Evolutionary conservation across 2,329 filamentous ascomycete genomes (phyloP).

Genomic region (Hypocrella siamensis): DNA sequence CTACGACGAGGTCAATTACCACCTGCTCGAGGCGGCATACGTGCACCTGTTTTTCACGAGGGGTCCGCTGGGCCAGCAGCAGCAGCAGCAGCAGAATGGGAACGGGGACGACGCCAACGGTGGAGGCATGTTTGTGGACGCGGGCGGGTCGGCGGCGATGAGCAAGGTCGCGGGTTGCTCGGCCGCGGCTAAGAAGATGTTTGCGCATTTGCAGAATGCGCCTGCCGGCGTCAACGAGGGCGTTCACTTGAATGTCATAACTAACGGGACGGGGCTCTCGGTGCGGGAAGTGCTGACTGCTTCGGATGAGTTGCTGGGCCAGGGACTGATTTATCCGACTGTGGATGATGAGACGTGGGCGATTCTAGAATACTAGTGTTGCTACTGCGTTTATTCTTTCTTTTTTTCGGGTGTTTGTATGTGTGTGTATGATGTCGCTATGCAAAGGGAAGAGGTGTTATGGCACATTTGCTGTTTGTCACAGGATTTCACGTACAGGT

Average conservation of each 20-base stretch:
- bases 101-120: constrained; percentile 15
- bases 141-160: constrained; percentile 22
- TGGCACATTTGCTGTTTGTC: no score
- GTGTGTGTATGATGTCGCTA: not conserved
- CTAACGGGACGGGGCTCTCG: constrained; percentile 47
- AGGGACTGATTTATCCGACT: constrained; percentile 75
- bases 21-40: constrained; percentile 77
- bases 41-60: constrained; percentile 74
- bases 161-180: constrained; percentile 33
- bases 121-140: constrained; percentile 42
- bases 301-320: constrained; percentile 63
- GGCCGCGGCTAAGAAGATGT: constrained; percentile 51
- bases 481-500: no score
- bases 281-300: constrained; percentile 56
- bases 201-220: constrained; percentile 47
- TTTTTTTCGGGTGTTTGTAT: not conserved
- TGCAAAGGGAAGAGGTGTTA: no score
- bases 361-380: constrained; percentile 41
- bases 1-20: constrained; percentile 86
- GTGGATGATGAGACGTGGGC: constrained; percentile 89
- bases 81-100: constrained; percentile 21
- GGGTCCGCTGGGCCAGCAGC: constrained; percentile 38
- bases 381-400: not conserved
- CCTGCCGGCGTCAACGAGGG: constrained; percentile 71
- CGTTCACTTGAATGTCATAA: constrained; percentile 65